Evolutionary conservation across 306 rosid genomes (phyloP).

Genomic region (Casuarina equisetifolia): DNA sequence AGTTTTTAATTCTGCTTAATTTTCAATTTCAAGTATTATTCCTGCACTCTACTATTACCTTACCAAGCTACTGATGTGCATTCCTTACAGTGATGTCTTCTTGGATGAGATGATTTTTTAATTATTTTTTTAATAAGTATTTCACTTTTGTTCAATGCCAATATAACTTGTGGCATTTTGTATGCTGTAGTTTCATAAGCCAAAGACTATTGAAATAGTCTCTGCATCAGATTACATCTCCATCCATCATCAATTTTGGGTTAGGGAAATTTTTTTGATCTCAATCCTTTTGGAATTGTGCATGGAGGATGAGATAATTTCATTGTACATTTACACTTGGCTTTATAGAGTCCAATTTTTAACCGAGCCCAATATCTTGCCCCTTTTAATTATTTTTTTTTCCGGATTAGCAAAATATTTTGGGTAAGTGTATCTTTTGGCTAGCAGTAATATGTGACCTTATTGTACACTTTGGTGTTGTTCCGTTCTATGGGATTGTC

Average conservation of each 20-base stretch:
- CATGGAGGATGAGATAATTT: too few species aligned
- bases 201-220: background rate
- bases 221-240: background rate
- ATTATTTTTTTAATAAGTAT: background rate
- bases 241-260: background rate
- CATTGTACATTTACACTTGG: too few species aligned
- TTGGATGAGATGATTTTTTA: background rate
- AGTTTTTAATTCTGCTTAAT: background rate
- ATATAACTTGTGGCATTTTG: too few species aligned
- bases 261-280: background rate
- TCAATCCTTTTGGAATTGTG: background rate
- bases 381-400: too few species aligned
- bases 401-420: too few species aligned
- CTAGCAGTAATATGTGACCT: background rate
- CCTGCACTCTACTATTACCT: background rate
- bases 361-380: background rate
- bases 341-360: background rate
- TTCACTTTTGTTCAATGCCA: background rate
- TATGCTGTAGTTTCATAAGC: too few species aligned
- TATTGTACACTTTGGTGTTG: background rate
- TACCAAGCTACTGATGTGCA: background rate
- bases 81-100: background rate
- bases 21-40: background rate
- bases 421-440: too few species aligned
- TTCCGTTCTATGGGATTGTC: background rate